Base-by-base conservation (phyloP, 2,329 filamentous ascomycete species). In the Penicillium expansum region DNA sequence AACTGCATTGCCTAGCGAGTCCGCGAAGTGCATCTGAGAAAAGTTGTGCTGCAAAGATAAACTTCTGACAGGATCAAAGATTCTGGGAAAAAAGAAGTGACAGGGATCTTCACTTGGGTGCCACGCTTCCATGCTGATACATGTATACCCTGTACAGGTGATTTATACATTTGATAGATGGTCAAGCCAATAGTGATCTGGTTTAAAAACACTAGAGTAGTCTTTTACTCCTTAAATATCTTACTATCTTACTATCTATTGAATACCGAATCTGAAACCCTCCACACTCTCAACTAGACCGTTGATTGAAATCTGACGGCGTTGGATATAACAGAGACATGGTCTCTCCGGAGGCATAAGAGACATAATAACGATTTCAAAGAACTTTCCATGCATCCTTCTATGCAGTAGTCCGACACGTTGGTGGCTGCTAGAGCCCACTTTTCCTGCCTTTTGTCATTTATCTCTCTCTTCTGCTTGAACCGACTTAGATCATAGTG, bases 381-480 rank as follows among this genome's bases (percentile, higher is more conserved):
- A 65, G 67, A 71, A 71, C 16, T 52, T 72, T 73, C 70, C 60
- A 69, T 67, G 65, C 66, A 69, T 57, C 51, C 64, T 73, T 73
- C 69, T 67, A 59, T 72, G 70, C 67, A 71, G 62, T 45, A 49
- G 27, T 57, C 55, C 51, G 60, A 64, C 65, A 65, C 57, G 54
- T 67, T 61, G 52, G 60, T 58, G 61, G 60, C 52, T 39, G 53
- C 39, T 49, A 33, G 48, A 51, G 52, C 37, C 41, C 50, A 51
- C 32, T 41, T 57, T 48, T 49, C 44, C 18, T 35, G 41, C 53
- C 44, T 56, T 27, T 33, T n/a, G n/a, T n/a, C n/a, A 50, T 51
- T 6, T 51, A 50, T 48, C 47, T 41, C 58, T 35, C 27, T 41
- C 18, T 5, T 22, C 29, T 42, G 5, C 37, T 29, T 49, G 18